Percentiles rank a stretch among this genome's conserved stretches.
Evolutionary conservation across 345 rosid genomes (phyloP).

Genomic region (Melaleuca quinquenervia): DNA sequence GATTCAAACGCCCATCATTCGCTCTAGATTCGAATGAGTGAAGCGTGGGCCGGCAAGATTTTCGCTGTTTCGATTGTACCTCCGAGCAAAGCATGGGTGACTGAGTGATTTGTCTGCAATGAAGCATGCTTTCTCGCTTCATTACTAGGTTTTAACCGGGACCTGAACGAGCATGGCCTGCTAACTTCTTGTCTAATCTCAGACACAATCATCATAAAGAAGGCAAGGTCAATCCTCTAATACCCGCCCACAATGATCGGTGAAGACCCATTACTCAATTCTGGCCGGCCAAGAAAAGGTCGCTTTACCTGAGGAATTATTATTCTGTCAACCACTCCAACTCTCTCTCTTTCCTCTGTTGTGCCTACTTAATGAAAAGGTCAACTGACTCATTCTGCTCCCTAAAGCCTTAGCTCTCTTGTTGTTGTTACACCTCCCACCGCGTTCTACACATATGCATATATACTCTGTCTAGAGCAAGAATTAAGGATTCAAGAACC

Average conservation of each 20-base stretch:
- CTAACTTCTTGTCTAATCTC: not conserved
- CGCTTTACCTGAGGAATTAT: not conserved
- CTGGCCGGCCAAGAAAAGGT: constrained; percentile 4
- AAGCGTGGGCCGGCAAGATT: not conserved
- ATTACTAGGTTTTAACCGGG: not conserved
- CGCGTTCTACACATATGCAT: not conserved
- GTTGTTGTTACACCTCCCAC: not conserved
- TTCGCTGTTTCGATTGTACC: not conserved
- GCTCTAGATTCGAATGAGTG: not conserved
- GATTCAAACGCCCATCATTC: not conserved
- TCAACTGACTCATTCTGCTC: not conserved
- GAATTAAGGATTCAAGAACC: not conserved
- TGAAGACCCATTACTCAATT: not conserved
- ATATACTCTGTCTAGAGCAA: not conserved
- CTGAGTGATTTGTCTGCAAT: not conserved
- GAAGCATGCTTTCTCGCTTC: not conserved
- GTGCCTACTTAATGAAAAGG: not conserved
- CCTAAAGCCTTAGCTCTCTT: not conserved
- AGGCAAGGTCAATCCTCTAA: not conserved
- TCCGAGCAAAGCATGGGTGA: not conserved
- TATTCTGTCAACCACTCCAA: not conserved
- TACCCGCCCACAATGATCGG: not conserved
- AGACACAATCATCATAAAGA: not conserved
- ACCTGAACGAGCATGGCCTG: not conserved
- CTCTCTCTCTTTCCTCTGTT: not conserved